Evolutionary conservation across 169 alveolate genomes (phyloP), one percentile per base, ranked within the genome.

Genomic region (Eimeria brunetti): DNA sequence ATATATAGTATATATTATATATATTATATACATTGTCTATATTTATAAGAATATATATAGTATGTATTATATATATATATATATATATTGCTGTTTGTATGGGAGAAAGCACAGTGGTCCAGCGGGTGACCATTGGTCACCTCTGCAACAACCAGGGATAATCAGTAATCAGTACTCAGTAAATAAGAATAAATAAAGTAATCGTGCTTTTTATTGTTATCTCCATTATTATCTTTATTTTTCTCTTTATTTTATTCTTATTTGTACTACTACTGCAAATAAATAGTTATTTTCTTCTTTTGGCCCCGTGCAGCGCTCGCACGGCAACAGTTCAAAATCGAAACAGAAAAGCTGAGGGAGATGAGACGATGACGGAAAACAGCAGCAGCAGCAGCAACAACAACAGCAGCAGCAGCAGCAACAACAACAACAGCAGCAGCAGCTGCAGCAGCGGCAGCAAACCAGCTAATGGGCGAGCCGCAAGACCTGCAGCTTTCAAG

Each of bases 101-200:
- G 41, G 41, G 12, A 51, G 58, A 51, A 12, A 8, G 58, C 12
- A 14, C 75, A 64, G 18, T 8, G 41, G 8, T 7, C 36, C 75
- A 64, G 75, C 75, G n/a, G n/a, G n/a, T 64, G 75, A 64, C 75
- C 75, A 64, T n/a, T n/a, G 75, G 36, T 64, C 18, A 64, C 41
- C 41, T 12, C 12, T 51, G 60, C 12, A 8, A 20, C 41, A 16
- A 64, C n/a, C n/a, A n/a, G n/a, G n/a, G n/a, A n/a, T n/a, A n/a
- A n/a, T n/a, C n/a, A n/a, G n/a, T n/a, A n/a, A n/a, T n/a, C n/a
- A n/a, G n/a, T n/a, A n/a, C n/a, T n/a, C n/a, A n/a, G n/a, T n/a
- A n/a, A n/a, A n/a, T n/a, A n/a, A n/a, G n/a, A n/a, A n/a, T n/a
- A n/a, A n/a, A n/a, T n/a, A n/a, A n/a, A n/a, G n/a, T n/a, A n/a